Base-by-base conservation (phyloP, 352 stramenopile species). In the Phytopythium kandeliae region DNA sequence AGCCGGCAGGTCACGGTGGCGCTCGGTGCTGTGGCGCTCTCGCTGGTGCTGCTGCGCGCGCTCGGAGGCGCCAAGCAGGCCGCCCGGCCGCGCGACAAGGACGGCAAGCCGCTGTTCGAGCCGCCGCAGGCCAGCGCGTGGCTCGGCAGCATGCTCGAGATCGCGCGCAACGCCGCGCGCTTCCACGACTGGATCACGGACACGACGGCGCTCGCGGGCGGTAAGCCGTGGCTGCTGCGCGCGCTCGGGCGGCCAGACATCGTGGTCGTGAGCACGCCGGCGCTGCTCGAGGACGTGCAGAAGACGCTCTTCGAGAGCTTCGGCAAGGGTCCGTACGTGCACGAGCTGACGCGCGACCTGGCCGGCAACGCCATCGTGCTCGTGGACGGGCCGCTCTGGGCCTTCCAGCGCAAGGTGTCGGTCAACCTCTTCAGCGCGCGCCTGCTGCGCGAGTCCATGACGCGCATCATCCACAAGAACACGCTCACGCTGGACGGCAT, bases 141-240 rank as follows among this genome's bases (percentile, higher is more conserved):
- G 13, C 47, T 77, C 9, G 67, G 64, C 43, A 72, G 71, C 30
- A 74, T 70, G 64, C 40, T 77, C 13, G 49, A 66, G 19, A 42
- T 78, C 17, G 62, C 62, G 9, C 26, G 40, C 37, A 72, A 76
- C 31, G 54, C 53, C 8, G 54, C 49, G 6, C 65, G 65, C 13
- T 69, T 86, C 38, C 69, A 88, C 49, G 74, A 88, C 57, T 88
- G 77, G 74, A 70, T 78, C 45, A 26, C 51, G 2, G 67, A 78
- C 21, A 53, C 78, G 48, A 81, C 73, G 17, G 47, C 62, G 19
- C 61, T 60, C 15, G 63, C 69, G 19, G 45, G 53, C 10, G 70
- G 71, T 30, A 72, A 74, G 57, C 65, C 71, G 5, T 88, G 67
- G 67, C 65, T 65, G 13, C 63, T 88, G 38, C 62, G 72, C 30